Evolutionary conservation across 2,329 filamentous ascomycete species (phyloP), one percentile per base, ranked within the genome.

Genomic region (Ophiosphaerella herpotricha): DNA sequence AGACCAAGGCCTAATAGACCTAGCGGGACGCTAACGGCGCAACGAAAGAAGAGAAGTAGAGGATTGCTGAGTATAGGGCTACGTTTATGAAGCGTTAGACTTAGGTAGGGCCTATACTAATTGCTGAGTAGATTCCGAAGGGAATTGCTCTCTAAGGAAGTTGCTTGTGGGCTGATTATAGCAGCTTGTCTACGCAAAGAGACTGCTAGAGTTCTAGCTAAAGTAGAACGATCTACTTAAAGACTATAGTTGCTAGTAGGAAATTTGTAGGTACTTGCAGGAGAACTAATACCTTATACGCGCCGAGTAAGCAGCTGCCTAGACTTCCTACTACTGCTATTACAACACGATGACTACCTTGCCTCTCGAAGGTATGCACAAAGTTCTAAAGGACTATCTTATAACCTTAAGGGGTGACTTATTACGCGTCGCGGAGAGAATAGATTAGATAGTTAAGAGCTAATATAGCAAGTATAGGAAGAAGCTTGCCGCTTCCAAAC

Each of bases 141-240:
- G 18, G 18, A 18, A 4, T 18, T 18, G 31, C 29, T 7, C 18
- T 29, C 21, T 8, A 34, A 43, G n/a, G 7, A 13, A 45, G 38
- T 21, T 23, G n/a, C 42, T 38, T 21, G n/a, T n/a, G n/a, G n/a
- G n/a, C n/a, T n/a, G n/a, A n/a, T n/a, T n/a, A 44, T 18, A 39
- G 42, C 44, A 55, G 49, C 43, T 55, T 36, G 43, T 55, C 43
- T 55, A 55, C 35, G 49, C 46, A 43, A 55, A 55, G 39, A 52
- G 46, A 34, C 49, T 32, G 16, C n/a, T 44, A 23, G 49, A 48
- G 32, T 56, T 56, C 39, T 38, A 48, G 29, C 32, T 50, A 7
- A 18, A 18, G 4, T 18, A 4, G 18, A 18, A 18, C 2, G 18
- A 18, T 4, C 18, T 18, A 18, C 18, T 18, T 4, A 18, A 18